phyloP scores from a whole-genome alignment of 1,139 yeast genomes.

The Taphrina pruni region DNA sequence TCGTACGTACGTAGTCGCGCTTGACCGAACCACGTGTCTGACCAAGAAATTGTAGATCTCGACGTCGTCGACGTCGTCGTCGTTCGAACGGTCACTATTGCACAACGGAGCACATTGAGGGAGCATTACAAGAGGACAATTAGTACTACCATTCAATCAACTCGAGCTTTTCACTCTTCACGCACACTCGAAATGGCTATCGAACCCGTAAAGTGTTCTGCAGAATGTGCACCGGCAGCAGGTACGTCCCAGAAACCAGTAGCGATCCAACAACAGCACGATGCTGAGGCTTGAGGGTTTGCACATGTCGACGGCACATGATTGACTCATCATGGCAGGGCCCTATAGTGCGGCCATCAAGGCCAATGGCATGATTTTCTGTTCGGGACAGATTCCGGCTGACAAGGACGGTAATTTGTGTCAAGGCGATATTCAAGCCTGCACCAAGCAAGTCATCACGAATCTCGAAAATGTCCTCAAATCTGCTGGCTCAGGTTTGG shows the following conservation, averaged over 20 bases:
- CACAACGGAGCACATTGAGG: too few relatives aligned
- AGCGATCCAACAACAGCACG: too few relatives aligned
- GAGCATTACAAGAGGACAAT: too few relatives aligned
- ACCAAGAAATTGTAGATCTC: background rate
- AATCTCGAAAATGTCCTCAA: conserved; percentile 72
- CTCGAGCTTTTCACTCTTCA: background rate
- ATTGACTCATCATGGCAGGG: background rate
- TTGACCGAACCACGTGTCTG: background rate
- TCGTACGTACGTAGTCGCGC: background rate
- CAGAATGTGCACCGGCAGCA: conserved; percentile 38
- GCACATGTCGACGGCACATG: too few relatives aligned
- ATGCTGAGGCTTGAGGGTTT: too few relatives aligned
- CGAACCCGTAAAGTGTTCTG: conserved; percentile 34
- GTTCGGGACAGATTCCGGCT: conserved; percentile 94
- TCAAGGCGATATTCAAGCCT: conserved; percentile 44
- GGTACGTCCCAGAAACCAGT: background rate
- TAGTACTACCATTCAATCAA: too few relatives aligned
- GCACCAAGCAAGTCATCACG: conserved; percentile 45
- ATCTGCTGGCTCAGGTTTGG: conserved; percentile 76
- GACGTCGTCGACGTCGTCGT: too few relatives aligned
- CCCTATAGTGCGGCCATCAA: conserved; percentile 42
- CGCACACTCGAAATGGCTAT: conserved; percentile 3
- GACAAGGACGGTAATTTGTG: conserved; percentile 82
- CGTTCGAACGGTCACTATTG: too few relatives aligned
- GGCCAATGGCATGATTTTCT: conserved; percentile 69